Evolutionary conservation across 2,329 filamentous ascomycete genomes (phyloP), one percentile per base, ranked within the genome.

Genomic region (Aureobasidium sp.): DNA sequence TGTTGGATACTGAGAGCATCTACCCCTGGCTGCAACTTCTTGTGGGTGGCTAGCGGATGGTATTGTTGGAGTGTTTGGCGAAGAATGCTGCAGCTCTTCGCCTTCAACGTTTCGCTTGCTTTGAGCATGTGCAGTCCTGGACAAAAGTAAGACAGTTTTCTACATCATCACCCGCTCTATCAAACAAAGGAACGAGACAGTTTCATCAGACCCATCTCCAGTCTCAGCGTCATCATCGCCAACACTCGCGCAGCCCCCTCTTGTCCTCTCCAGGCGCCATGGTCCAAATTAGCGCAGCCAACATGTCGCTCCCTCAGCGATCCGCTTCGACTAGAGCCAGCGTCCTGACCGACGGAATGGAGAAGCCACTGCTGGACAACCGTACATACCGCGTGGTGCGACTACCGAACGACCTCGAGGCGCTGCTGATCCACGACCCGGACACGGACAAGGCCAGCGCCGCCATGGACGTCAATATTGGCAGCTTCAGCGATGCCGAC

Each of bases 401-500:
- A 62, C 85, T 99, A 62, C 83, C 88, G 54, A 99, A 99, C 79
- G 87, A 95, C 78, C 88, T 99, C 20, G 95, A 99, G 83, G 95
- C 90, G 10, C 85, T 99, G 23, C 83, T 99, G 58, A 96, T 98
- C 65, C 95, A 98, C 77, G 96, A 99, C 81, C 88, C 93, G 1
- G 91, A 97, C 69, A 97, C 96, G 10, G 96, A 99, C 84, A 98
- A 98, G 86, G 95, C 96, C 69, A 97, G 94, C 74, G 96, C 95
- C 13, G 93, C 95, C 59, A 90, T 98, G 75, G 96, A 98, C 77
- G 95, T 98, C 76, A 95, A 97, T 78, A 95, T 98, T 42, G 96
- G 96, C 68, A 97, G 93, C 79, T 98, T 98, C 82, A 97, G 93
- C 76, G 96, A 99, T 75, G 90, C 93, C 70, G 88, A 92, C 70